phyloP scores from a whole-genome alignment of 2,329 filamentous ascomycete species.

The Cryphonectria carpinicola region DNA sequence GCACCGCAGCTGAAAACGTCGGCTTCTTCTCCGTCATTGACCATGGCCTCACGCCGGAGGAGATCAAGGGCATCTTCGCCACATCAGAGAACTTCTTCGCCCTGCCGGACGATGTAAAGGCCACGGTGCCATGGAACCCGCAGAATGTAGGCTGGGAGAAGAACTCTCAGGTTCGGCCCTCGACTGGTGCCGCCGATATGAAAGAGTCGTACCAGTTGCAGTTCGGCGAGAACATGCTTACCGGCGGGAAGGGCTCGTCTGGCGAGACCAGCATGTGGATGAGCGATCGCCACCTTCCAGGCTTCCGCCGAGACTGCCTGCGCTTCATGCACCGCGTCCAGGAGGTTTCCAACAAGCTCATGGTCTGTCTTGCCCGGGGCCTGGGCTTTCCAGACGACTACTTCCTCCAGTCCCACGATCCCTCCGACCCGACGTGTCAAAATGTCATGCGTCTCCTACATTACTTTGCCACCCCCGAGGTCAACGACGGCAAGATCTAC shows the following conservation, averaged over 20 bases:
- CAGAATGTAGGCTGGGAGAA: slow-evolving; percentile 61
- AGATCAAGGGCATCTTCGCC: slow-evolving; percentile 48
- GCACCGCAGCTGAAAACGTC: slow-evolving; percentile 58
- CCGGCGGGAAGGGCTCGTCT: slow-evolving; percentile 28
- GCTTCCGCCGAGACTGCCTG: slow-evolving; percentile 51
- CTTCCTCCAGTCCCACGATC: slow-evolving; percentile 57
- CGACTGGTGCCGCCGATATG: slow-evolving; percentile 56
- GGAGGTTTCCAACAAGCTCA: slow-evolving; percentile 54
- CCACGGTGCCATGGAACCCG: slow-evolving; percentile 53
- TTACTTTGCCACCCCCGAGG: slow-evolving; percentile 31
- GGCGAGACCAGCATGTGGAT: slow-evolving; percentile 34
- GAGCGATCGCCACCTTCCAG: slow-evolving; percentile 41
- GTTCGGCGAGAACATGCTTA: slow-evolving; percentile 43
- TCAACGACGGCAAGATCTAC: slow-evolving; percentile 40
- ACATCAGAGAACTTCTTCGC: slow-evolving; percentile 51
- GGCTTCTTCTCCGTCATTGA: slow-evolving; percentile 62
- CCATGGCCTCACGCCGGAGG: slow-evolving; percentile 46
- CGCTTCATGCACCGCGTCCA: slow-evolving; percentile 42
- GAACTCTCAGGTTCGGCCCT: slow-evolving; percentile 58
- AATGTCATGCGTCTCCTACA: slow-evolving; percentile 53
- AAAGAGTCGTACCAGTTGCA: slow-evolving; percentile 65
- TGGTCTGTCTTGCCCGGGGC: slow-evolving; percentile 58
- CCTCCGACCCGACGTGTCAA: slow-evolving; percentile 51
- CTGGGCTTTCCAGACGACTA: slow-evolving; percentile 57
- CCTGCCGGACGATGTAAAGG: slow-evolving; percentile 52